Percentiles rank a stretch among this genome's conserved stretches.
Conservation (phyloP, 345 rosid genomes). For the Litchi chinensis region DNA sequence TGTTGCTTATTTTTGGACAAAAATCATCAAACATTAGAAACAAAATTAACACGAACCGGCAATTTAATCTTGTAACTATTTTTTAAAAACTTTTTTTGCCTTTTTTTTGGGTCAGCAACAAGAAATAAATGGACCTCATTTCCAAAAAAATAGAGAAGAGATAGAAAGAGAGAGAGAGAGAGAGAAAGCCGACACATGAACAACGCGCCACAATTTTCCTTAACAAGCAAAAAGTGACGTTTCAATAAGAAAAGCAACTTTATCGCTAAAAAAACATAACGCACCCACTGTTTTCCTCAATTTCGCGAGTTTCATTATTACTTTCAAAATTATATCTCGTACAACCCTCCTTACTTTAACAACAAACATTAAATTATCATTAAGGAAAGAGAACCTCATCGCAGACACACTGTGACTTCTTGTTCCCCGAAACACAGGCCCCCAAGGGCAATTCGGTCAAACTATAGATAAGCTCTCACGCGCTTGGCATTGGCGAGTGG, state of each 20-base stretch:
- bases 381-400: not conserved
- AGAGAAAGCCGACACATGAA: conserved; percentile 17
- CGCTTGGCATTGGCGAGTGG: conserved; percentile 13
- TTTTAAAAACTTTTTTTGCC: not conserved
- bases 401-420: not conserved
- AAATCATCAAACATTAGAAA: too few relatives aligned
- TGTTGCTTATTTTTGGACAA: too few relatives aligned
- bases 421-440: not conserved
- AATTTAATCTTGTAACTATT: not conserved
- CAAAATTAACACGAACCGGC: too few relatives aligned
- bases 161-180: not conserved
- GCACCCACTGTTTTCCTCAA: not conserved
- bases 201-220: conserved; percentile 18
- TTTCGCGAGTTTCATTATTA: not conserved
- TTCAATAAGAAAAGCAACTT: conserved; percentile 3
- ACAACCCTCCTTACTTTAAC: not conserved
- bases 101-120: not conserved
- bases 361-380: not conserved
- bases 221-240: conserved; percentile 3
- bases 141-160: conserved; percentile 1
- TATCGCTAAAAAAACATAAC: not conserved
- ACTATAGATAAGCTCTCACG: not conserved
- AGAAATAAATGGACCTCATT: conserved; percentile 11
- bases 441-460: conserved; percentile 3
- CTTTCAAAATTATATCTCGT: not conserved